Conservation (phyloP, 2,329 filamentous ascomycete species). For the Pestalotiopsis sp. region DNA sequence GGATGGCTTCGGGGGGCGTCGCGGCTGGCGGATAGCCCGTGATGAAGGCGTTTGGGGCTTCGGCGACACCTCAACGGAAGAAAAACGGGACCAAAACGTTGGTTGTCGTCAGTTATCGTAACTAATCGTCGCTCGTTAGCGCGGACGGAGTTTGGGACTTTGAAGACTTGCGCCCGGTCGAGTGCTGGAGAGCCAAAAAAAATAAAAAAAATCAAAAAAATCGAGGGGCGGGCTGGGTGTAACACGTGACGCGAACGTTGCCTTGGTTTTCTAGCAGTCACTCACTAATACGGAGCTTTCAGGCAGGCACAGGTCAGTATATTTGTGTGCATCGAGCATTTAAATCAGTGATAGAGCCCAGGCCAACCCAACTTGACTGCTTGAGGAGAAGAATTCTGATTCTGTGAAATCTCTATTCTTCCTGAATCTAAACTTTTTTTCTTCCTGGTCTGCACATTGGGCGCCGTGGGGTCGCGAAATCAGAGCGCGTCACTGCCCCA, state of each 20-base stretch:
- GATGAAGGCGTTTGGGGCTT: neutral
- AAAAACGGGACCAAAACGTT: neutral
- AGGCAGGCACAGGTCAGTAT: too few species aligned
- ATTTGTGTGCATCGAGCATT: too few species aligned
- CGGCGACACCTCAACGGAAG: neutral
- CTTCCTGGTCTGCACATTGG: neutral
- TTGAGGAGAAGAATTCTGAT: too few species aligned
- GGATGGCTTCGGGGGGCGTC: neutral
- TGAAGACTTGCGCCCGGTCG: neutral
- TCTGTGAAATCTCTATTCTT: neutral
- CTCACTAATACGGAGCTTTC: neutral
- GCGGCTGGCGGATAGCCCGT: neutral
- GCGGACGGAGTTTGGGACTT: neutral
- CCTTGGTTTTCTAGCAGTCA: neutral
- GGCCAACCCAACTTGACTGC: too few species aligned
- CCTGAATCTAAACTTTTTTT: neutral
- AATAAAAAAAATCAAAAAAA: neutral
- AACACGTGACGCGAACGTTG: neutral
- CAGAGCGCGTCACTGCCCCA: neutral
- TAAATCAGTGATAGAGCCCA: too few species aligned
- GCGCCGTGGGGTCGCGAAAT: neutral
- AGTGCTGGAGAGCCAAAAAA: neutral
- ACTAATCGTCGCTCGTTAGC: conserved; percentile 5
- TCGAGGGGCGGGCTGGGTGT: neutral
- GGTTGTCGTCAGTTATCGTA: conserved; percentile 2